Conservation (phyloP, 2,329 filamentous ascomycete genomes). For the Aspergillus japonicus region DNA sequence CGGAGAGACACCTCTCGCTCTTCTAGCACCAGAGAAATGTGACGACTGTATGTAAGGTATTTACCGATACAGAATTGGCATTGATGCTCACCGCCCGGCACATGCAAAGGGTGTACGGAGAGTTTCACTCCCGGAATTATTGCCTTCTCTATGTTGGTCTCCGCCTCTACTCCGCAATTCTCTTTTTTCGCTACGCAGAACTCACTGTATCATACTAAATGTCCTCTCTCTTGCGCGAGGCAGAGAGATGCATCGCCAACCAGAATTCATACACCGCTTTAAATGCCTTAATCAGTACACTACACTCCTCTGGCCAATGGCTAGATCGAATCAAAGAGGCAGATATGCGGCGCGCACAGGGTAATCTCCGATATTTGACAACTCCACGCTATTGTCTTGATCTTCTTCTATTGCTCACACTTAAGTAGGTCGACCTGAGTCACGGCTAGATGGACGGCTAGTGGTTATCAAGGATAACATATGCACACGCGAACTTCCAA, state of each 20-base stretch:
- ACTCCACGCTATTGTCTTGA: neutral
- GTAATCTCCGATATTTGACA: constrained; percentile 22
- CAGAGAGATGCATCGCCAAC: constrained; percentile 45
- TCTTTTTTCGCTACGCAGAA: neutral
- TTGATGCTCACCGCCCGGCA: neutral
- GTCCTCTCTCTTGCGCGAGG: constrained; percentile 44
- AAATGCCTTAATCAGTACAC: constrained; percentile 44
- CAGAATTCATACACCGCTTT: constrained; percentile 36
- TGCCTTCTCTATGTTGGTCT: neutral
- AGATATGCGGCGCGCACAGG: constrained; percentile 35
- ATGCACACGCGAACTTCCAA: constrained; percentile 62
- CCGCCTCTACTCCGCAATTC: neutral
- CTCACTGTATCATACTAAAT: constrained; percentile 25
- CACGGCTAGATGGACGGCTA: constrained; percentile 44
- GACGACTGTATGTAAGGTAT: neutral
- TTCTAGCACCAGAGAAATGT: too few species aligned
- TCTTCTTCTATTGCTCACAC: neutral
- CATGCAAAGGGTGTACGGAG: neutral
- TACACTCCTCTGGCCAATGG: constrained; percentile 36
- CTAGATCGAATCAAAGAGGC: constrained; percentile 38
- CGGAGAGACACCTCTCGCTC: too few species aligned
- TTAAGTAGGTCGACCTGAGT: constrained; percentile 34
- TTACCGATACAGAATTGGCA: neutral
- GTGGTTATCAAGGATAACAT: constrained; percentile 78
- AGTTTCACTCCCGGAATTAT: neutral